Evolutionary conservation across 2,329 filamentous ascomycete species (phyloP).

Genomic region (Aspergillus alliaceus): DNA sequence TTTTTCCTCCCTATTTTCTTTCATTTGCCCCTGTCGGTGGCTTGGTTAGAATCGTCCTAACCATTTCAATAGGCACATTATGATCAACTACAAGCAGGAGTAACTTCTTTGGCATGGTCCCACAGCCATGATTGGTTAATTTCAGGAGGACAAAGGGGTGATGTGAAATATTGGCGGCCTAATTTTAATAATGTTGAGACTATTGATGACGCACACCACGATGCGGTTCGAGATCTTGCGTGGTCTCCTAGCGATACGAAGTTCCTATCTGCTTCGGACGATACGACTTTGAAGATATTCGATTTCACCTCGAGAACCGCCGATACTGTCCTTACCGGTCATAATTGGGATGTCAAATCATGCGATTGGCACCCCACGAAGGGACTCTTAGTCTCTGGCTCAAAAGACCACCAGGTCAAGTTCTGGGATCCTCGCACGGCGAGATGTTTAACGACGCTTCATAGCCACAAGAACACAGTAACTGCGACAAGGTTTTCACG

Average conservation of each 20-base stretch:
- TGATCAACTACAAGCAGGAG: slow-evolving; percentile 46
- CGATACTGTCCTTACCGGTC: slow-evolving; percentile 83
- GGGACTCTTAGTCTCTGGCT: slow-evolving; percentile 89
- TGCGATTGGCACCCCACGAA: slow-evolving; percentile 98
- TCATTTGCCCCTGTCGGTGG: not conserved
- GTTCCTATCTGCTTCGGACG: slow-evolving; percentile 94
- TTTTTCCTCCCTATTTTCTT: slow-evolving; percentile 5
- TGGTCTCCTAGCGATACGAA: slow-evolving; percentile 94
- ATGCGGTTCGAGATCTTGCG: slow-evolving; percentile 85
- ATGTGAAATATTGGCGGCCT: slow-evolving; percentile 98
- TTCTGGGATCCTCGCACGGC: slow-evolving; percentile 96
- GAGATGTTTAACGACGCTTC: slow-evolving; percentile 86
- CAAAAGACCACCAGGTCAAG: slow-evolving; percentile 96
- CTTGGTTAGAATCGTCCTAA: slow-evolving; percentile 11
- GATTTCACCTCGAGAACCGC: slow-evolving; percentile 86
- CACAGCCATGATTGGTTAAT: slow-evolving; percentile 97
- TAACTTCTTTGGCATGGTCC: slow-evolving; percentile 64
- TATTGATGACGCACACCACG: slow-evolving; percentile 78
- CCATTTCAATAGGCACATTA: slow-evolving; percentile 67
- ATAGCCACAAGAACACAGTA: slow-evolving; percentile 96
- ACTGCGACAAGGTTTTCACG: slow-evolving; percentile 90
- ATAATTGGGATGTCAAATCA: slow-evolving; percentile 95
- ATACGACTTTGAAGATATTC: slow-evolving; percentile 90
- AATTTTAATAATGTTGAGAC: slow-evolving; percentile 99
- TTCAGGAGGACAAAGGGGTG: slow-evolving; percentile 90